Evolutionary conservation across 2,329 filamentous ascomycete species (phyloP), one percentile per base, ranked within the genome.

Genomic region (Trichoderma asperellum): DNA sequence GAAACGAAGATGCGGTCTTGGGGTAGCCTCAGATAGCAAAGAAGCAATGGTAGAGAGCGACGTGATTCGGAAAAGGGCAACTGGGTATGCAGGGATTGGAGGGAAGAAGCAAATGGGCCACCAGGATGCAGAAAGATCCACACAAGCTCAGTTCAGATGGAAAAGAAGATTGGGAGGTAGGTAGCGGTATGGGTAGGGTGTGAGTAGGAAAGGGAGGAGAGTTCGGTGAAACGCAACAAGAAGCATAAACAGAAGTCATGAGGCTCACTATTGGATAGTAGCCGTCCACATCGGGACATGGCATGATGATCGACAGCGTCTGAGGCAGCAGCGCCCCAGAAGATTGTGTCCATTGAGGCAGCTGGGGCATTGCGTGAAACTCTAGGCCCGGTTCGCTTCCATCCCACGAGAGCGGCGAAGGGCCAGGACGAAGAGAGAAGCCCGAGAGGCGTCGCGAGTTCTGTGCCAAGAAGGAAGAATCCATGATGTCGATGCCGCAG

Each of bases 11-110:
- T 11, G 1, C 63, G 52, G 56, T 58, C 58, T 43, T 71, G 64
- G 59, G 56, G 57, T 55, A 43, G 69, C 49, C 43, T 52, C 63
- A 71, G n/a, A 71, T 69, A 76, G 70, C 73, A 75, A 74, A 71
- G 71, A 70, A 74, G 73, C 72, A 73, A 77, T 65, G 60, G 64
- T 68, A 66, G 18, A 32, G 64, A 64, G 52, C 56, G 61, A 64
- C 52, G 53, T 62, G 59, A 56, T 55, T 65, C 69, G 57, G 72
- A 74, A 75, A 76, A 72, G 72, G 74, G 72, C 71, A 74, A 74
- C 70, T 74, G 70, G 70, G 69, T 69, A 60, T 67, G 69, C 59
- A 69, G 73, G 68, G 53, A 24, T 57, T 40, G 61, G n/a, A 61
- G 70, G 63, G 66, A 65, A 62, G 59, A 70, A 56, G 65, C 24